Evolutionary conservation across 768 basidiomycete species (phyloP), one percentile per base, ranked within the genome.

Genomic region (Gloeophyllum trabeum): DNA sequence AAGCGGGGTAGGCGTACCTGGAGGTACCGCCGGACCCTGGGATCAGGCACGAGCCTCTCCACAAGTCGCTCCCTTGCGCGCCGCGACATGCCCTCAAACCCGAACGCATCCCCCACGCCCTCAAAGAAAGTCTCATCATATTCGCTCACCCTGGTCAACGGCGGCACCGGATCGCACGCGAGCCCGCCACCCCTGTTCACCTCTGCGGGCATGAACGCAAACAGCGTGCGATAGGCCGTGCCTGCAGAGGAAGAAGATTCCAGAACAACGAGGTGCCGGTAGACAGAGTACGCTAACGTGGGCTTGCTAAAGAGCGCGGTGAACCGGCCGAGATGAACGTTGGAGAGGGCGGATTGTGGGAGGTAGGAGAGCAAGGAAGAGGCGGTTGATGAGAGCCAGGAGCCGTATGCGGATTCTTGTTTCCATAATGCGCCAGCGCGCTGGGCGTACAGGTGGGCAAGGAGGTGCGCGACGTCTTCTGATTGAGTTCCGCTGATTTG

Each of bases 161-260:
- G 92, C 0, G 93, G 90, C 2, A 94, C 64, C 1, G 93, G 92
- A 54, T 97, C 94, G 50, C 82, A 96, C 6, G 81, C 76, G 46
- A 87, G 64, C 4, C 75, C 69, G 43, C 76, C 72, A 10, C 60
- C 63, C 4, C 67, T 61, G 10, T 73, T 59, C 3, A 85, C 65
- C 4, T 62, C 51, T 10, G 66, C 62, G 0, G 88, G 86, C 40
- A 93, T 67, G 63, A 91, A 93, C 0, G 78, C 66, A 39, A 83
- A 71, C 6, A 88, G 64, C 5, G 66, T 62, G 4, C 71, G 67
- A 20, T 67, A 69, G n/a, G n/a, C n/a, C n/a, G n/a, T n/a, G n/a
- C n/a, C n/a, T n/a, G n/a, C n/a, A n/a, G n/a, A n/a, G 48, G 78
- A 75, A 3, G 69, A 68, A 4, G 71, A 61, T 50, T 85, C 82